Base-by-base conservation (phyloP, 202 grass and related monocot species). In the Hordeum pubiflorum region DNA sequence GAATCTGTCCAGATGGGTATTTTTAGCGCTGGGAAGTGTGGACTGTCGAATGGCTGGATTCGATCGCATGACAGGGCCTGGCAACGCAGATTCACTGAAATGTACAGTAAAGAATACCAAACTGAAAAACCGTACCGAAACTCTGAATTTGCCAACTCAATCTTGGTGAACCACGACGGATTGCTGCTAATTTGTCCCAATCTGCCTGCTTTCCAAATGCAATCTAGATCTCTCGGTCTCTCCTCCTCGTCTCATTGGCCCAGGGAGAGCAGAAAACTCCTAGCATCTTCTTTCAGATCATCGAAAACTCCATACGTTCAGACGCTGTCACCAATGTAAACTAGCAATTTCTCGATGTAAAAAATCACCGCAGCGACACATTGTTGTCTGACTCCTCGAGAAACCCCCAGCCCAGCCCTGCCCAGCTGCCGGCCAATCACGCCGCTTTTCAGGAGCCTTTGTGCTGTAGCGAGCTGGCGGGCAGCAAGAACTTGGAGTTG, bases 381-480 rank as follows among this genome's bases (percentile, higher is more conserved):
- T 58, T 74, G 44, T 14, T 59, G 29, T n/a, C 87, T 85, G 77
- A 89, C 1, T 58, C 60, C 63, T 48, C 87, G 81, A 89, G 77
- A 63, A 85, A 38, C 11, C 24, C 43, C 24, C n/a, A 65, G 80
- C 29, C 55, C 56, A 33, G 73, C 18, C 37, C n/a, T 18, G 32
- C 3, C 12, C 12, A 13, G 9, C 46, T 54, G 67, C 21, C 75
- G 13, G 44, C 44, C 44, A 15, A 15, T 14, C 13, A 15, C 44
- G 33, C 31, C 24, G 20, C 40, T 43, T 12, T 12, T 43, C 40
- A 43, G 11, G 40, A 13, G 9, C 36, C 9, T 14, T 44, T 48
- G 70, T 31, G 8, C 24, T 27, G 78, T 76, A 50, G 63, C 37
- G 78, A 50, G 38, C 36, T 79, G 60, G 59, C 26, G 82, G 40